Base-by-base conservation (phyloP, 1,284 basidiomycete species). In the Puccinia polysora region DNA sequence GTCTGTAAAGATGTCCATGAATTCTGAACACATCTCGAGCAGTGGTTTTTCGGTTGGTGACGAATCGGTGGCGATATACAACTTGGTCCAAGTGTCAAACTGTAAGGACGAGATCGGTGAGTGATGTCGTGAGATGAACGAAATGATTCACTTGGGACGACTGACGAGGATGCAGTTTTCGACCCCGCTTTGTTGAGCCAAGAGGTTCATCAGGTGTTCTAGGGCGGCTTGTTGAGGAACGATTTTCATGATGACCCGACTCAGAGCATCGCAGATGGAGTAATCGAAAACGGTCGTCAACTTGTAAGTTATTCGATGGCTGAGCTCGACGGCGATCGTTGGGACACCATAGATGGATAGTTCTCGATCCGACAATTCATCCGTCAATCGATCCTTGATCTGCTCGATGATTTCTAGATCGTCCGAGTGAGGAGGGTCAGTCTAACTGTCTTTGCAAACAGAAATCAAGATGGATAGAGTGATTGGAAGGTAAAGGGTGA, bases 71-170 rank as follows among this genome's bases (percentile, higher is more conserved):
- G 92, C 92, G 23, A 97, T 84, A 77, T 93, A 95, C 38, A 97
- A 83, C 65, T 91, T 85, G 20, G 91, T 91, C 4, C 85, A 85
- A 3, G 87, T 86, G 79, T 98, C 95, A 77, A 97, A 97, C 12
- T 97, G 81, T 79, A 94, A 97, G 0, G 90, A 89, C 80, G 96
- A 97, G n/a, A n/a, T n/a, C n/a, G n/a, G n/a, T n/a, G n/a, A n/a
- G n/a, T n/a, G n/a, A n/a, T n/a, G n/a, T n/a, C n/a, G n/a, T n/a
- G n/a, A n/a, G n/a, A n/a, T n/a, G 28, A 40, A 45, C 28, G 40
- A 7, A 36, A 23, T 10, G 18, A 18, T 30, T 10, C 14, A 40
- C 56, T 64, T 18, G 36, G 23, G 58, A 8, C 20, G 38, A 58
- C 59, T 50, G 40, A 32, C 34, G 5, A 25, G 53, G 25, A 69